Evolutionary conservation across 306 rosid genomes (phyloP), one percentile per base, ranked within the genome.

Genomic region (Cucumis cinereus): DNA sequence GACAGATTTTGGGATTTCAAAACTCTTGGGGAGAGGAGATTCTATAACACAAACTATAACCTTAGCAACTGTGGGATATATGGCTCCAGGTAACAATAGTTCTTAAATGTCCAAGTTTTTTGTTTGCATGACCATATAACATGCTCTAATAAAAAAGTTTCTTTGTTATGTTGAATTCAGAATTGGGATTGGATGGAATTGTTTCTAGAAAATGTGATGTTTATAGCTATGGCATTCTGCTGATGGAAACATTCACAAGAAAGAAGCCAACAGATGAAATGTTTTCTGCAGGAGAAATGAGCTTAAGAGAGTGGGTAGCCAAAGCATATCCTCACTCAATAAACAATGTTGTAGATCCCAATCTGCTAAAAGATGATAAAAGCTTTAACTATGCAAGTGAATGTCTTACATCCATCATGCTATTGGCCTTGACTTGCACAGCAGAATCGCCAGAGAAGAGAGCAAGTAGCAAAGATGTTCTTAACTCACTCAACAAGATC

Each of bases 21-120:
- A 83, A n/a, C 82, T 85, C 38, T 69, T 86, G 54, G 82, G 80
- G 3, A 87, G 74, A 68, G 89, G 67, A 8, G 50, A 77, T 4
- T 79, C 74, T 15, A 20, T 73, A 54, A 54, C 64, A 0, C 77
- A 67, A 28, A 86, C 87, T 7, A 43, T 68, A 50, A 81, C 87
- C 7, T 11, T 87, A 0, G 90, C 90, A 3, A 82, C 88, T 8
- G 45, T 81, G 43, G 90, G 88, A 6, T 87, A 84, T 49, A 81
- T 87, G 82, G 86, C 88, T 5, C 88, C 90, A 68, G 86, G 85
- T 84, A 36, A 63, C 13, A 17, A 16, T 33, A 16, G 49, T n/a
- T 19, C 0, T 70, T 24, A 70, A 72, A 72, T 36, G 9, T 49
- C 76, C 16, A 72, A 50, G 24, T 72, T n/a, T 72, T n/a, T 68